A percentile compares a stretch with the other conserved stretches of the same genome.
Conservation (phyloP, 768 basidiomycete species). For the Lactarius vividus region DNA sequence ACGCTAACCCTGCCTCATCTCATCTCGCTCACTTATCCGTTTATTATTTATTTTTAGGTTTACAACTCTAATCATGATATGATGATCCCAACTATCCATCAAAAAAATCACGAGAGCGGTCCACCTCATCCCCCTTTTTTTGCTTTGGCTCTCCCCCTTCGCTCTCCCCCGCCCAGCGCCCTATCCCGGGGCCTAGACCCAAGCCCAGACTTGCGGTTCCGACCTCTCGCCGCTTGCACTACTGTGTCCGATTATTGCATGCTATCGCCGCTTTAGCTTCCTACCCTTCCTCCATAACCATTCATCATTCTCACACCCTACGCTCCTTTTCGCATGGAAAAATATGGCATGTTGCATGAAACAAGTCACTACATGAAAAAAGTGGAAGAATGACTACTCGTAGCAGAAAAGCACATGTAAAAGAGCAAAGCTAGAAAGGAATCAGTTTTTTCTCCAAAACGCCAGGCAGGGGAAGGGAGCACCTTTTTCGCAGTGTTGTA, state of each 20-base stretch:
- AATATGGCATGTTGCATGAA: background rate
- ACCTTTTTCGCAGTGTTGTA: background rate
- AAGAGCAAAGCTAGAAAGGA: background rate
- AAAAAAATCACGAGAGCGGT: background rate
- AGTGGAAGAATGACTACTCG: background rate
- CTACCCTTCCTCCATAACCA: no score
- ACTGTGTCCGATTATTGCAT: background rate
- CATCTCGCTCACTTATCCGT: background rate
- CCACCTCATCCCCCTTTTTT: background rate
- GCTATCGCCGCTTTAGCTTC: background rate
- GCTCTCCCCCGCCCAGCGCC: background rate
- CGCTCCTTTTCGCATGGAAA: background rate
- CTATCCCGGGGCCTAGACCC: background rate
- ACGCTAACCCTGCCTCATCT: background rate
- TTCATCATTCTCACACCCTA: background rate
- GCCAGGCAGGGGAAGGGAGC: background rate
- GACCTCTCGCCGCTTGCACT: background rate
- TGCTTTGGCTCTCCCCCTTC: background rate
- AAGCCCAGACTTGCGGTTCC: background rate
- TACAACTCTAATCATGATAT: background rate
- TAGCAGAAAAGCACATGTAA: background rate
- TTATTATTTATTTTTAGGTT: background rate
- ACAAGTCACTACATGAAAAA: slow-evolving; percentile 1
- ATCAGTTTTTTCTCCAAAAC: background rate
- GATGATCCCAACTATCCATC: background rate